phyloP scores from a whole-genome alignment of 2,329 filamentous ascomycete genomes.

The Claviceps maximensis region DNA sequence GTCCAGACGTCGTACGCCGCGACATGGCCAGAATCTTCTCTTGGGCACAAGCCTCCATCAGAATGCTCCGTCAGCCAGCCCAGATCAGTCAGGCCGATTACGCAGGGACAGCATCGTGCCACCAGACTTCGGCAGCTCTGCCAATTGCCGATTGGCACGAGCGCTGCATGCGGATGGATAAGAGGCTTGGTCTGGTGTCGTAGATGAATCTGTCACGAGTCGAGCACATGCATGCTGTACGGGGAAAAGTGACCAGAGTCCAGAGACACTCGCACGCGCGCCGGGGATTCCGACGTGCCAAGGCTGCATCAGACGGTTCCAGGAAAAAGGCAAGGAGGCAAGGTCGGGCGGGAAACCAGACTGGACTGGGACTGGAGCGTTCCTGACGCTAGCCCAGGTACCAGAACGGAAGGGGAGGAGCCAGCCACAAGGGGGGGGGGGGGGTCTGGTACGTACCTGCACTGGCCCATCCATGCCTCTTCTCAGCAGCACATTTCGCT shows the following conservation, averaged over 20 bases:
- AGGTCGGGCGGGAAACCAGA: too few species aligned
- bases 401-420: neutral
- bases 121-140: neutral
- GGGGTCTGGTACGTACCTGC: too few species aligned
- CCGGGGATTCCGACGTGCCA: too few species aligned
- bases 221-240: neutral
- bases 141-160: neutral
- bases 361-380: too few species aligned
- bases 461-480: too few species aligned
- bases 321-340: too few species aligned
- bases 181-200: too few species aligned
- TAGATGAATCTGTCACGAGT: neutral
- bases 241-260: neutral
- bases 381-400: constrained; percentile 5
- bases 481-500: neutral
- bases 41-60: neutral
- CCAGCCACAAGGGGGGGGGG: neutral
- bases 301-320: too few species aligned
- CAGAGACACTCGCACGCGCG: too few species aligned
- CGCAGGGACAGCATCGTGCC: neutral
- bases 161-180: too few species aligned
- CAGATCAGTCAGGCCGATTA: neutral
- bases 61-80: neutral
- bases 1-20: neutral
- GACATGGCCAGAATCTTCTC: neutral